These are phyloP conservation scores for Tetracladium setigerum DNA, from an alignment of 495 filamentous ascomycete genomes.

Conservation along the genomic window DNA sequence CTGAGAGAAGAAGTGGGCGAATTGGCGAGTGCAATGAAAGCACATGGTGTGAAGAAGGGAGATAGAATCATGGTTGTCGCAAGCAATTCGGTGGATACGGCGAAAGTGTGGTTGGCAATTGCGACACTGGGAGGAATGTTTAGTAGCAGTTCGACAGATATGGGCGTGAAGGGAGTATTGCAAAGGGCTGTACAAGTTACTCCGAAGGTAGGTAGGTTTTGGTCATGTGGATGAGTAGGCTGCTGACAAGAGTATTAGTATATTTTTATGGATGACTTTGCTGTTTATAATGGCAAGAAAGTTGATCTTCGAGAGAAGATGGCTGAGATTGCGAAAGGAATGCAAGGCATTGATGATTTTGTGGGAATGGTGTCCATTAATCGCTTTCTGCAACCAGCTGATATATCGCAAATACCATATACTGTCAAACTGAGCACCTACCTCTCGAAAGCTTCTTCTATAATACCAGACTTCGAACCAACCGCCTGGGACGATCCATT, in stretches of 20 bases:
- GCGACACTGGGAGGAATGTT: slow-evolving; percentile 63
- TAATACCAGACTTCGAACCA: slow-evolving; percentile 45
- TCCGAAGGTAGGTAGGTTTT: slow-evolving; percentile 34
- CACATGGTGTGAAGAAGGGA: slow-evolving; percentile 54
- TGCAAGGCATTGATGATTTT: slow-evolving; percentile 52
- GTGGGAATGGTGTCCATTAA: slow-evolving; percentile 56
- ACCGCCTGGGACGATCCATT: slow-evolving; percentile 62
- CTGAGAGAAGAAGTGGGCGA: slow-evolving; percentile 46
- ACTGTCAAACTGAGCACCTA: slow-evolving; percentile 46
- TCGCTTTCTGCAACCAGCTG: slow-evolving; percentile 51
- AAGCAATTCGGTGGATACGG: slow-evolving; percentile 65
- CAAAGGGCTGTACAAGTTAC: slow-evolving; percentile 65
- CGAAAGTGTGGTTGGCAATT: slow-evolving; percentile 56
- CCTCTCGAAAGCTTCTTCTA: slow-evolving; percentile 33
- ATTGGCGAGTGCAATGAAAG: slow-evolving; percentile 55
- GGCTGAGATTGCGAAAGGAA: slow-evolving; percentile 51
- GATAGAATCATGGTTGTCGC: slow-evolving; percentile 67
- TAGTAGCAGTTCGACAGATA: slow-evolving; percentile 67
- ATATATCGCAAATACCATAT: slow-evolving; percentile 47
- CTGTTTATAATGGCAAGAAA: slow-evolving; percentile 71
- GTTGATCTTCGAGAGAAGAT: slow-evolving; percentile 69
- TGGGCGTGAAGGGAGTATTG: slow-evolving; percentile 68
- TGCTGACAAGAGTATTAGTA: slow-evolving; percentile 29
- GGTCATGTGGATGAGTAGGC: background rate
- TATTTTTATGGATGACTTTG: slow-evolving; percentile 71